Evolutionary conservation across 306 rosid species (phyloP).

Genomic region (Betula pendula): DNA sequence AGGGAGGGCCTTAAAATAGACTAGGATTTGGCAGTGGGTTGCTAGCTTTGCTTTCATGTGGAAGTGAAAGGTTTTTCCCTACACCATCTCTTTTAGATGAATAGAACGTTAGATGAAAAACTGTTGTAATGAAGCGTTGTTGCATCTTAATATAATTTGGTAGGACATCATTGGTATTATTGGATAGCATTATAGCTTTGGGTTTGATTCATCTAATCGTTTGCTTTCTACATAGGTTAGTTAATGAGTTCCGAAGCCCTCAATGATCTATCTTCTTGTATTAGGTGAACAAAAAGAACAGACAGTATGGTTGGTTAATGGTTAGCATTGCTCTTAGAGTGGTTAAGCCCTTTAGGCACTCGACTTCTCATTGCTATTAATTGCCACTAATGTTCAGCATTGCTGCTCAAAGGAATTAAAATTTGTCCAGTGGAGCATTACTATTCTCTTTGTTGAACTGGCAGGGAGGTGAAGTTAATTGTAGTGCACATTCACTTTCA

Average conservation of each 20-base stretch:
- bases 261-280: neutral
- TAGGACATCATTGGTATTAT: neutral
- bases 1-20: neutral
- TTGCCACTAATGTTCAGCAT: neutral
- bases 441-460: conserved; percentile 25
- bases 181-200: neutral
- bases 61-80: neutral
- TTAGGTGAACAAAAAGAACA: neutral
- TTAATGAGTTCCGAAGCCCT: neutral
- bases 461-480: conserved; percentile 46
- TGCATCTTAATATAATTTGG: neutral
- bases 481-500: conserved; percentile 11
- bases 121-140: neutral
- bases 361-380: neutral
- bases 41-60: neutral
- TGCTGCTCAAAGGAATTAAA: neutral
- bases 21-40: neutral
- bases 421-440: neutral
- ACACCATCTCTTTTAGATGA: neutral
- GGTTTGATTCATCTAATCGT: neutral
- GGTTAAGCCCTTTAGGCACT: neutral
- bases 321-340: neutral
- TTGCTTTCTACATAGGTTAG: neutral
- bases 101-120: neutral
- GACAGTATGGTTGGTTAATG: neutral